Evolutionary conservation across 345 rosid species (phyloP).

Genomic region (Pugionium cornutum): DNA sequence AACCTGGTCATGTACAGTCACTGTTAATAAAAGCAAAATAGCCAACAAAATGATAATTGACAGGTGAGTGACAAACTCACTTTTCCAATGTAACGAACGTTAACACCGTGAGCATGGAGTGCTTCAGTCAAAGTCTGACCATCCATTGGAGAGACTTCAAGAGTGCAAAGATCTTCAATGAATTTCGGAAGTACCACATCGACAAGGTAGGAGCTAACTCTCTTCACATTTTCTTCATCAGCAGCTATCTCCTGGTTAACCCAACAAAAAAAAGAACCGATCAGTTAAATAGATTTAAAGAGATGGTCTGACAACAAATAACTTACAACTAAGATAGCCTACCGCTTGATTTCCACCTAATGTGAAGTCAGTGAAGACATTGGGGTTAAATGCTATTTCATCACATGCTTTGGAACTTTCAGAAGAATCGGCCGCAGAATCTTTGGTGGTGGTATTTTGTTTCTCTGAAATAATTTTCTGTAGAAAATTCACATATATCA

Average conservation of each 20-base stretch:
- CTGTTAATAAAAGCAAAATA: constrained; percentile 18
- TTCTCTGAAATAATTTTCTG: constrained; percentile 46
- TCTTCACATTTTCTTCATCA: constrained; percentile 91
- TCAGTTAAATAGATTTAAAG: constrained; percentile 8
- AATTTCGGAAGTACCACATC: constrained; percentile 89
- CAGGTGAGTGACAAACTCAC: constrained; percentile 41
- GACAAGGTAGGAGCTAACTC: constrained; percentile 72
- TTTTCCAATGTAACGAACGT: constrained; percentile 91
- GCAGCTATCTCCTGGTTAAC: constrained; percentile 64
- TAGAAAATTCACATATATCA: constrained; percentile 16
- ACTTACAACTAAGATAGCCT: constrained; percentile 27
- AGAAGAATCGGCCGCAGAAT: constrained; percentile 44
- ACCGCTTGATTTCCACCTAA: constrained; percentile 87
- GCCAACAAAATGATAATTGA: not conserved
- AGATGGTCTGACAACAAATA: not conserved
- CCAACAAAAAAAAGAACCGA: not conserved
- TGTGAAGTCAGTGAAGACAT: constrained; percentile 88
- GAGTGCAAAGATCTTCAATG: constrained; percentile 87
- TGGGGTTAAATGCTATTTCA: constrained; percentile 85
- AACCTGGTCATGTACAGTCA: constrained; percentile 49
- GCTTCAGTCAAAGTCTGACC: constrained; percentile 98
- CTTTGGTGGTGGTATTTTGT: constrained; percentile 35
- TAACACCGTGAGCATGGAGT: constrained; percentile 96
- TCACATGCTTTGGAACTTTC: constrained; percentile 49
- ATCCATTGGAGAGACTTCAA: constrained; percentile 99